These are phyloP conservation scores for Thuidium tamariscinum DNA, from an alignment of 225 moss, liverwort and hornwort species.

Conservation along the genomic window DNA sequence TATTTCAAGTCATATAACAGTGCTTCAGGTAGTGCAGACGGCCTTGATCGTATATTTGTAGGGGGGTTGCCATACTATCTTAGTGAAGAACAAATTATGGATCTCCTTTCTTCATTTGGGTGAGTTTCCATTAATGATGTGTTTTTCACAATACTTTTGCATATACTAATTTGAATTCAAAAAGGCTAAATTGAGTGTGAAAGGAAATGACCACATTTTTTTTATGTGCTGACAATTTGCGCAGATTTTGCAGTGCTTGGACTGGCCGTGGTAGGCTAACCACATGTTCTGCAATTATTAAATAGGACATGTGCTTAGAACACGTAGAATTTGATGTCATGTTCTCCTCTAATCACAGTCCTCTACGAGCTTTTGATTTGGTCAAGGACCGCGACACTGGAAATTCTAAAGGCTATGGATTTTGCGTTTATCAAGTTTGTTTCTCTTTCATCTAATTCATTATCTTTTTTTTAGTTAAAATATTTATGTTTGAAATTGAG, in stretches of 20 bases:
- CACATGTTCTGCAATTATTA: not conserved
- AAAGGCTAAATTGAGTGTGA: not conserved
- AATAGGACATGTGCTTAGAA: not conserved
- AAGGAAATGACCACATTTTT: not conserved
- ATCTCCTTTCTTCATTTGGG: conserved; percentile 95
- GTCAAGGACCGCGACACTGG: conserved; percentile 98
- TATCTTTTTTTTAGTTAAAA: not conserved
- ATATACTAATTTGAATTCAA: not conserved
- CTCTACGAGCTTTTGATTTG: conserved; percentile 90
- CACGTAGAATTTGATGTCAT: conserved; percentile 6
- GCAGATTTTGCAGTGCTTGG: conserved; percentile 10
- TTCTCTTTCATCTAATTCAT: not conserved
- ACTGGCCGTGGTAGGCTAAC: not conserved
- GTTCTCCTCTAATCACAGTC: conserved; percentile 31
- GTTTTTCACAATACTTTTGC: not conserved
- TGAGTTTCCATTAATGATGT: conserved; percentile 3
- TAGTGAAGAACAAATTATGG: conserved; percentile 94
- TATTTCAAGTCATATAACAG: conserved; percentile 9
- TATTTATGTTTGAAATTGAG: not conserved
- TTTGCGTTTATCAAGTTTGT: conserved; percentile 89
- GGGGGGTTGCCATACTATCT: conserved; percentile 89
- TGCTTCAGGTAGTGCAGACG: conserved; percentile 80
- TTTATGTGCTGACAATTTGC: conserved; percentile 9
- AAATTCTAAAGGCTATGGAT: conserved; percentile 96
- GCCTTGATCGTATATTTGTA: conserved; percentile 91